A percentile compares a stretch with the other conserved stretches of the same genome.
Evolutionary conservation across 768 basidiomycete species (phyloP).

Genomic region (Leucocoprinus leucothites): DNA sequence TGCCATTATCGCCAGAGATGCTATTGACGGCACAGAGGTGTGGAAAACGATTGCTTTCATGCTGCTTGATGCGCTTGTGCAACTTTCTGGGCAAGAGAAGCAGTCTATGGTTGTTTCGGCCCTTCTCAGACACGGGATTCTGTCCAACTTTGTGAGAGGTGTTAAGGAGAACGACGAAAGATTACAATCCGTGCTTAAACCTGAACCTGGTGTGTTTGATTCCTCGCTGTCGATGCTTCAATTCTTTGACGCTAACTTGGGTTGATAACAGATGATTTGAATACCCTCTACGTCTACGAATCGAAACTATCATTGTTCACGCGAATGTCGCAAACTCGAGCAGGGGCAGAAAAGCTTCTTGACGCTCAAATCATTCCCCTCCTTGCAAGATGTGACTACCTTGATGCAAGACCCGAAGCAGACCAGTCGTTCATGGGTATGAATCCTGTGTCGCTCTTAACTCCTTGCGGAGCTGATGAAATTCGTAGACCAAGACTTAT

Average conservation of each 20-base stretch:
- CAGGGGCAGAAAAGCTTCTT: conserved; percentile 82
- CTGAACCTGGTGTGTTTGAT: conserved; percentile 75
- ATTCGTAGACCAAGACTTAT: conserved; percentile 70
- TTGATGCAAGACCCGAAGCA: conserved; percentile 81
- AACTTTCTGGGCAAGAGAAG: conserved; percentile 68
- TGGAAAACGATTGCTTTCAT: conserved; percentile 97
- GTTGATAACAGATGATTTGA: conserved; percentile 67
- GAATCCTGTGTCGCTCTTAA: background rate
- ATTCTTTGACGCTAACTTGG: background rate
- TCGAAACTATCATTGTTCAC: conserved; percentile 90
- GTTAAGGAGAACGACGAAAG: conserved; percentile 80
- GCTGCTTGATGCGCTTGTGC: conserved; percentile 77
- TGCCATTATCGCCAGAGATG: conserved; percentile 77
- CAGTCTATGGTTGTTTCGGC: conserved; percentile 57
- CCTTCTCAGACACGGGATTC: conserved; percentile 70
- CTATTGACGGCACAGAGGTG: conserved; percentile 91
- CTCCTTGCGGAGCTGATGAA: background rate
- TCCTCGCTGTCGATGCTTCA: background rate
- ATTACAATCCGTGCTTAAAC: conserved; percentile 74
- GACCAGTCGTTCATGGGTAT: conserved; percentile 81
- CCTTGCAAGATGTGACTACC: conserved; percentile 81
- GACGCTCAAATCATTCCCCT: conserved; percentile 73
- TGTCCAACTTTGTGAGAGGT: conserved; percentile 78
- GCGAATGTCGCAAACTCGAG: conserved; percentile 76
- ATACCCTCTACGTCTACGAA: conserved; percentile 91